Evolutionary conservation across 1,284 basidiomycete genomes (phyloP).

Genomic region (Irpex rosettiformis): DNA sequence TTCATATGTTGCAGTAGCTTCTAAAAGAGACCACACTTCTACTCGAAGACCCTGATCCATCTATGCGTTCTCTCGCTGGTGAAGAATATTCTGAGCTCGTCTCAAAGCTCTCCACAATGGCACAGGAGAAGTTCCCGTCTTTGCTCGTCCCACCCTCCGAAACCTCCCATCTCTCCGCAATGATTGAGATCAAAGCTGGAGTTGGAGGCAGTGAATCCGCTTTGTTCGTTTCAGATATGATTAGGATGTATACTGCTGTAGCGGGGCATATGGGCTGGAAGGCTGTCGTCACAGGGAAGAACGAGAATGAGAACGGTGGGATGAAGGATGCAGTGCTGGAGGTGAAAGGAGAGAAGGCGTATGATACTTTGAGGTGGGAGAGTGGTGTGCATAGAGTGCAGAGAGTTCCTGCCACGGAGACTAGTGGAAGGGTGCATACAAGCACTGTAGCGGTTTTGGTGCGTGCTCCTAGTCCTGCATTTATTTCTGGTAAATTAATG

Average conservation of each 20-base stretch:
- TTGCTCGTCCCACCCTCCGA: slow-evolving; percentile 71
- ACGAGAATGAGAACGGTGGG: slow-evolving; percentile 59
- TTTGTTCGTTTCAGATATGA: slow-evolving; percentile 78
- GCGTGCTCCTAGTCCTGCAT: slow-evolving; percentile 25
- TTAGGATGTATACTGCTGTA: slow-evolving; percentile 82
- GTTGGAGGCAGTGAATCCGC: slow-evolving; percentile 91
- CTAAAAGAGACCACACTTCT: slow-evolving; percentile 61
- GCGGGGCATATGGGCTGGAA: slow-evolving; percentile 55
- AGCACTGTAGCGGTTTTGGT: slow-evolving; percentile 90
- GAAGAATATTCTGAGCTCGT: slow-evolving; percentile 65
- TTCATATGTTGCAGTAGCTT: slow-evolving; percentile 50
- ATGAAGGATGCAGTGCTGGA: slow-evolving; percentile 85
- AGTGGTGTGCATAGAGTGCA: slow-evolving; percentile 97
- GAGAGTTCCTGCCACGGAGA: slow-evolving; percentile 88
- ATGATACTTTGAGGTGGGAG: slow-evolving; percentile 83
- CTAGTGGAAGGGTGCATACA: slow-evolving; percentile 86
- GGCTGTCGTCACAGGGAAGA: slow-evolving; percentile 50
- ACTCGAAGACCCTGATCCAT: slow-evolving; percentile 72
- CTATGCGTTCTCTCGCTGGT: slow-evolving; percentile 72
- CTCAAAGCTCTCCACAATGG: slow-evolving; percentile 42
- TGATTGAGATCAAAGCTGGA: slow-evolving; percentile 90
- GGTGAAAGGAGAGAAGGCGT: slow-evolving; percentile 75
- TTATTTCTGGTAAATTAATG: too few relatives aligned
- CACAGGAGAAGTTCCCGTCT: slow-evolving; percentile 58
- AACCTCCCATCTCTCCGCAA: slow-evolving; percentile 66